These are phyloP conservation scores for Neurospora sublineolata DNA, from an alignment of 495 filamentous ascomycete genomes.

Conservation along the genomic window DNA sequence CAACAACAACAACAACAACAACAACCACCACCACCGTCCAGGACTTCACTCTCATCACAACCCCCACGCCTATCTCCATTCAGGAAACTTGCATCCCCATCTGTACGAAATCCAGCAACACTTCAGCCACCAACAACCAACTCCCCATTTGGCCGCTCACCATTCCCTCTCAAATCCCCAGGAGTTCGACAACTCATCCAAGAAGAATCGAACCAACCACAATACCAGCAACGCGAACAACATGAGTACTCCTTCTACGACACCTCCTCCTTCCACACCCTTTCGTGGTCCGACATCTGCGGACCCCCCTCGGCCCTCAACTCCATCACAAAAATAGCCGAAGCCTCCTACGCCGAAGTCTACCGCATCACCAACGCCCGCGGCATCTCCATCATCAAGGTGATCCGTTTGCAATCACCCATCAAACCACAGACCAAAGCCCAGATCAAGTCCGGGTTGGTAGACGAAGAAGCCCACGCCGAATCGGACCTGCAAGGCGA, in stretches of 20 bases:
- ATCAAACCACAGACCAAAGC: slow-evolving; percentile 34
- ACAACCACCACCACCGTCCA: not conserved
- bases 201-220: not conserved
- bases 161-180: not conserved
- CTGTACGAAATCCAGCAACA: not conserved
- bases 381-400: slow-evolving; percentile 42
- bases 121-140: not conserved
- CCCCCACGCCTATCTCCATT: not conserved
- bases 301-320: slow-evolving; percentile 22
- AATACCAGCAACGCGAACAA: not conserved
- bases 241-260: slow-evolving; percentile 1
- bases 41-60: not conserved
- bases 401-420: slow-evolving; percentile 37
- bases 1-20: not conserved
- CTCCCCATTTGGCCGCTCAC: not conserved
- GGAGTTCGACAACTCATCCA: not conserved
- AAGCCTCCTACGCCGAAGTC: slow-evolving; percentile 59
- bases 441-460: slow-evolving; percentile 33
- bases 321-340: slow-evolving; percentile 51
- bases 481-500: slow-evolving; percentile 41
- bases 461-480: slow-evolving; percentile 38
- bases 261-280: slow-evolving; percentile 17
- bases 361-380: slow-evolving; percentile 44
- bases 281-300: slow-evolving; percentile 43
- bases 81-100: not conserved